Percentiles rank a stretch among this genome's conserved stretches.
phyloP scores from a whole-genome alignment of 768 basidiomycete genomes.

The Collybiopsis luxurians region DNA sequence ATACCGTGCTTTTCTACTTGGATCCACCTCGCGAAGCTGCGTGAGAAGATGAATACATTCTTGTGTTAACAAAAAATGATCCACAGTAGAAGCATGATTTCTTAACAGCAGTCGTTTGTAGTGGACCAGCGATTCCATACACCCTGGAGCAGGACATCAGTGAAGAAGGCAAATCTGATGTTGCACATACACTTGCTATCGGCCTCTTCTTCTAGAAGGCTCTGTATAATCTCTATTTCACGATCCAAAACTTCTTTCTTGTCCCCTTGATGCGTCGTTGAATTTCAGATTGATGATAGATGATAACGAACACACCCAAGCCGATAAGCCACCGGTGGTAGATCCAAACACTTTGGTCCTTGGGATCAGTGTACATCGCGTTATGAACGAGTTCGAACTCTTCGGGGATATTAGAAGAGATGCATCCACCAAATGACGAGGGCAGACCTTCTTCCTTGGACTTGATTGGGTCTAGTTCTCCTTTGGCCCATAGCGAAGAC shows the following conservation, averaged over 20 bases:
- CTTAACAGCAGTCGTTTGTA: constrained; percentile 73
- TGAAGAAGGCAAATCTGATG: background rate
- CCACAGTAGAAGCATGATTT: constrained; percentile 34
- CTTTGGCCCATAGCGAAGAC: constrained; percentile 59
- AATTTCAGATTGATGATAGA: background rate
- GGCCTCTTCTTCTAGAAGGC: constrained; percentile 84
- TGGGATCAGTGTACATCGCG: constrained; percentile 95
- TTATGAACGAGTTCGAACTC: constrained; percentile 92
- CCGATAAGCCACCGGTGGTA: constrained; percentile 98
- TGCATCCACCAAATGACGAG: background rate
- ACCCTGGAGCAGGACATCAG: constrained; percentile 57
- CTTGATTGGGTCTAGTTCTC: constrained; percentile 46
- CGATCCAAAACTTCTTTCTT: constrained; percentile 56
- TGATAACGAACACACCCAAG: constrained; percentile 45
- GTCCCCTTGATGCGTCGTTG: constrained; percentile 41
- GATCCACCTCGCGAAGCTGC: constrained; percentile 65
- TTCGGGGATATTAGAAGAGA: constrained; percentile 25
- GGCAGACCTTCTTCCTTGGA: constrained; percentile 68
- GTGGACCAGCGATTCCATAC: constrained; percentile 86
- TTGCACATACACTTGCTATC: constrained; percentile 81
- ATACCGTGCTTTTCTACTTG: constrained; percentile 65
- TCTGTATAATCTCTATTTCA: constrained; percentile 78
- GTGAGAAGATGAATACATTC: constrained; percentile 51
- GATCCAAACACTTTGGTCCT: constrained; percentile 96
- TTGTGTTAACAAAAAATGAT: constrained; percentile 31